Base-by-base conservation (phyloP, 805 yeast species). In the Candida ulmi region DNA sequence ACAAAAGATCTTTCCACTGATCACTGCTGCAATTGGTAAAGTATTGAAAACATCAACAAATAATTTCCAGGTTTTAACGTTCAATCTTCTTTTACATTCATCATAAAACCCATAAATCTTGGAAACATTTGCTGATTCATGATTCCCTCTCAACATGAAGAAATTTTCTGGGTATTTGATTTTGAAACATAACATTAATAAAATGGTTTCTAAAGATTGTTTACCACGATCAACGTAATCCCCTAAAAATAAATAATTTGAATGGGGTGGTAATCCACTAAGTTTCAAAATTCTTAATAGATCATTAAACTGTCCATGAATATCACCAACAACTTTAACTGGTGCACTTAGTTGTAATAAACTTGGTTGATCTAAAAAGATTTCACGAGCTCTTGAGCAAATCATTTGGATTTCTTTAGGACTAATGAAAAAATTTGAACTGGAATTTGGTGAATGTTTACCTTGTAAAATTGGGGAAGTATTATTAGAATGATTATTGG, bases 191-290 rank as follows among this genome's bases (percentile, higher is more conserved):
- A 93, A 69, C 44, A 93, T 68, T 36, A 93, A 68, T 44, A 91
- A 66, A 17, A 93, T 88, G 0, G 99, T 93, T 61, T 93, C 99
- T 41, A 93, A 67, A 4, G 95, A 83, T 64, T 93, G 99, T 62
- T 93, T 93, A 42, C 99, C 99, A 50, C 99, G 75, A 65, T 93
- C 99, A 35, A 93, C 99, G 61, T 93, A 93, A 65, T 93, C 99
- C 23, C 99, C 99, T 35, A 93, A 64, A 54, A 93, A 91, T 49
- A 93, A 66, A 63, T 88, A 93, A 62, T 93, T 93, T 12, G 96
- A 78, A 45, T 83, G 76, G 2, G 98, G 98, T 5, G 99, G 99
- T 63, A 91, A 87, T 17, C 99, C 99, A 67, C 98, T 90, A 66
- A 88, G 83, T 41, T 95, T 88, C 63, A 93, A 88, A 43, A 93